Percentiles rank a stretch among this genome's conserved stretches.
These are phyloP conservation scores for Populus trichocarpa DNA, from an alignment of 441 rosid genomes.

Conservation along the genomic window DNA sequence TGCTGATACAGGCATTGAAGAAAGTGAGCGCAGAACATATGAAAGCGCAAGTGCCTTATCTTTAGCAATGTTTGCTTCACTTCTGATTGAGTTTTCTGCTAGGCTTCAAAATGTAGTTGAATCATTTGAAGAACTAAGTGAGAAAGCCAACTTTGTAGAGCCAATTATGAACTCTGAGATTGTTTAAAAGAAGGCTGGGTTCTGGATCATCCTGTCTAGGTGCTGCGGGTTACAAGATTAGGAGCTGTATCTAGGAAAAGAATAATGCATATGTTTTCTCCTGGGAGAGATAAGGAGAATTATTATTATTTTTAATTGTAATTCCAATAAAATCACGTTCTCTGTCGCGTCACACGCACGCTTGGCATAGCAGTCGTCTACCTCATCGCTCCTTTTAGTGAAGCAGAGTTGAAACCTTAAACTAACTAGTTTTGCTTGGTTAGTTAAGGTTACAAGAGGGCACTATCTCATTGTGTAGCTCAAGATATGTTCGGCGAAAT, in stretches of 20 bases:
- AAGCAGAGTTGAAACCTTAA: too few species aligned
- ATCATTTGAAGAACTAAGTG: slow-evolving; percentile 53
- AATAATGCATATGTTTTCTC: background rate
- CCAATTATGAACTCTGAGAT: slow-evolving; percentile 10
- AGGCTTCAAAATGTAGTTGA: slow-evolving; percentile 58
- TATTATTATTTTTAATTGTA: background rate
- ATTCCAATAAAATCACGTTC: background rate
- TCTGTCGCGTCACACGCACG: too few species aligned
- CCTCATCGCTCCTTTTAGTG: too few species aligned
- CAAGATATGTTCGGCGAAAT: too few species aligned
- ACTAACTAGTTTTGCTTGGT: too few species aligned
- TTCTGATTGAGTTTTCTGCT: slow-evolving; percentile 71
- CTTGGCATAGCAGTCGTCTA: too few species aligned
- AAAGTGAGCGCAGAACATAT: slow-evolving; percentile 29
- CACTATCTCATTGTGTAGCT: too few species aligned
- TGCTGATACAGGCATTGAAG: slow-evolving; percentile 15
- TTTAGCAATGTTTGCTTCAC: slow-evolving; percentile 62
- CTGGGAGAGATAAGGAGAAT: background rate
- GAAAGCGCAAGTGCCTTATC: slow-evolving; percentile 68
- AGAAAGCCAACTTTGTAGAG: slow-evolving; percentile 49
- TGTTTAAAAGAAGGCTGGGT: slow-evolving; percentile 11
- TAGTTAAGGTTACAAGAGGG: too few species aligned
- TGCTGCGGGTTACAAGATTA: slow-evolving; percentile 1
- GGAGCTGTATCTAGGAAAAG: background rate
- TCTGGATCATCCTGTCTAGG: slow-evolving; percentile 12